Percentiles rank a stretch among this genome's conserved stretches.
phyloP scores from a whole-genome alignment of 2,329 filamentous ascomycete genomes.

The Elsinoe ampelina region DNA sequence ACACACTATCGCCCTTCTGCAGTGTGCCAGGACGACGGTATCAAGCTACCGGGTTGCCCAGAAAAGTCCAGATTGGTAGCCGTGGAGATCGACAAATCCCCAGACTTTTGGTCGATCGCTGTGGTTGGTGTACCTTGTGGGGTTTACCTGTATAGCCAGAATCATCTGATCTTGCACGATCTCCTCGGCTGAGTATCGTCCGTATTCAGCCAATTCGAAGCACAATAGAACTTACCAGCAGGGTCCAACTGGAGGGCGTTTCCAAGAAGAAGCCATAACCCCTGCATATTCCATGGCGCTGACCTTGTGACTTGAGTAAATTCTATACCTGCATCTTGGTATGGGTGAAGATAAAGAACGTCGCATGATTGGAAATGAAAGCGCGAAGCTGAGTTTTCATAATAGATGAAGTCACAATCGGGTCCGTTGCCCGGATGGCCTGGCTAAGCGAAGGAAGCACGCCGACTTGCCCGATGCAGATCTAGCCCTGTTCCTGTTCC shows the following conservation, averaged over 20 bases:
- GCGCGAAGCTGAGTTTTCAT: constrained; percentile 1
- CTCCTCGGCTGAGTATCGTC: neutral
- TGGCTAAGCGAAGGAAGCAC: constrained; percentile 5
- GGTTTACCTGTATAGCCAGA: neutral
- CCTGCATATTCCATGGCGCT: neutral
- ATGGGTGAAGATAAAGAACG: neutral
- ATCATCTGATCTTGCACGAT: neutral
- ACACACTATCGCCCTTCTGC: neutral
- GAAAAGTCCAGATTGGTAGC: neutral
- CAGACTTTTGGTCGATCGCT: neutral
- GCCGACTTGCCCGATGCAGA: constrained; percentile 10
- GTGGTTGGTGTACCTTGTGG: neutral
- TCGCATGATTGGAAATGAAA: neutral
- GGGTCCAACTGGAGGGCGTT: neutral
- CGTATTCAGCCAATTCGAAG: neutral
- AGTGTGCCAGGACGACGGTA: neutral
- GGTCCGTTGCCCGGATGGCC: neutral
- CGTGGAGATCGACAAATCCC: neutral
- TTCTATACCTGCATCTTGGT: neutral
- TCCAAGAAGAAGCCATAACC: neutral
- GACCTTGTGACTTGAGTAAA: neutral
- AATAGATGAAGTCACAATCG: constrained; percentile 4
- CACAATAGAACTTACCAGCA: neutral
- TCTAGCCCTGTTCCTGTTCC: constrained; percentile 3
- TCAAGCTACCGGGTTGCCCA: neutral